phyloP scores from a whole-genome alignment of 1,284 basidiomycete genomes.

The Tremellales sp. region DNA sequence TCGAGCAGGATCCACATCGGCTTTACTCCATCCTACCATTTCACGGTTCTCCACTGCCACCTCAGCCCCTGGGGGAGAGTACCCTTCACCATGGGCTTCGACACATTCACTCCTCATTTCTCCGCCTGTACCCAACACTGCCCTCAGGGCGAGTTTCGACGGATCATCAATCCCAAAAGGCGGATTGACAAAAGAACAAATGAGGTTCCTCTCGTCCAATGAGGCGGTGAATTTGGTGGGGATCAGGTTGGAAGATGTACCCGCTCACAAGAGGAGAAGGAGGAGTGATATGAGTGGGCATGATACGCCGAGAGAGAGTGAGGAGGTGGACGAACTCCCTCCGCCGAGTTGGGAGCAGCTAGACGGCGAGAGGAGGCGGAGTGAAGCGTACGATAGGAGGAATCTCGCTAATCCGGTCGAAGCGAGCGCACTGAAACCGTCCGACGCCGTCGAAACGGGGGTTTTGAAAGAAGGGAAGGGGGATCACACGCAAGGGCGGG shows the following conservation, averaged over 20 bases:
- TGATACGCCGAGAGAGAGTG: not conserved
- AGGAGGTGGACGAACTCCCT: not conserved
- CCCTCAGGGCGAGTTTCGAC: constrained; percentile 27
- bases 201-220: constrained; percentile 21
- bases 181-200: constrained; percentile 26
- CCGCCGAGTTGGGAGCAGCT: constrained; percentile 20
- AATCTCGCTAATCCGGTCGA: constrained; percentile 8
- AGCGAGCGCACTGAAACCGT: too few species aligned
- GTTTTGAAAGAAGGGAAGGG: too few species aligned
- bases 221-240: constrained; percentile 25
- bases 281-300: constrained; percentile 2
- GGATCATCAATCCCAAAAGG: constrained; percentile 15
- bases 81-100: constrained; percentile 27
- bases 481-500: too few species aligned
- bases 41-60: constrained; percentile 6
- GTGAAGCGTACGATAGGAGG: constrained; percentile 11
- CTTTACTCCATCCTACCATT: constrained; percentile 4
- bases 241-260: constrained; percentile 19
- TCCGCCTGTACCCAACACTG: constrained; percentile 23
- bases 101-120: constrained; percentile 25
- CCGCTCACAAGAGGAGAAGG: constrained; percentile 13
- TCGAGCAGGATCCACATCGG: not conserved
- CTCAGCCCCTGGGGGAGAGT: constrained; percentile 1
- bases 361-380: constrained; percentile 11
- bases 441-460: too few species aligned